Evolutionary conservation across 176 grass and related monocot species (phyloP).

Genomic region (Aegilops speltoides): DNA sequence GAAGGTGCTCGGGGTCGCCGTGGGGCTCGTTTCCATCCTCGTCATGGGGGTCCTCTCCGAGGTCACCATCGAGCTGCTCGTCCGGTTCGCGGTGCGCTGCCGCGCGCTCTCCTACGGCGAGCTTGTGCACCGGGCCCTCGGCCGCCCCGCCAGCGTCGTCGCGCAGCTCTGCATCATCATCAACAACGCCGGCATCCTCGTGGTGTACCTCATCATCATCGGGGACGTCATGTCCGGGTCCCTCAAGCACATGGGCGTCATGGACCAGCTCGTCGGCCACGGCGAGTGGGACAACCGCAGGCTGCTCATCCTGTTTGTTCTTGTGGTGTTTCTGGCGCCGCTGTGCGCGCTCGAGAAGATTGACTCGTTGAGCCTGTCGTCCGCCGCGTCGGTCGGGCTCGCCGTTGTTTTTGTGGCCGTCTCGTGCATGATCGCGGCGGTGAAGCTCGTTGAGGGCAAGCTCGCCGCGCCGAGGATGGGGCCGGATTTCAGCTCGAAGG

Average conservation of each 20-base stretch:
- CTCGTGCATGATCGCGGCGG: constrained; percentile 61
- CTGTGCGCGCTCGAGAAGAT: constrained; percentile 89
- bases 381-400: constrained; percentile 75
- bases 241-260: constrained; percentile 70
- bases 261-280: constrained; percentile 82
- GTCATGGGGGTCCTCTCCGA: constrained; percentile 87
- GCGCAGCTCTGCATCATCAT: constrained; percentile 86
- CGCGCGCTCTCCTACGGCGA: constrained; percentile 82
- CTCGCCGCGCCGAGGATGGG: constrained; percentile 67
- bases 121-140: constrained; percentile 72
- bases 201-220: constrained; percentile 94
- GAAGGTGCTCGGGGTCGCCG: constrained; percentile 91
- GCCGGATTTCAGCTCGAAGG: constrained; percentile 72
- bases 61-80: constrained; percentile 89
- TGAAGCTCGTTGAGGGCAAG: constrained; percentile 73
- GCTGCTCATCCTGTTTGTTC: constrained; percentile 74
- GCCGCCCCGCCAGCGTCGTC: constrained; percentile 59
- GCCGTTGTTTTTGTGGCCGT: constrained; percentile 82
- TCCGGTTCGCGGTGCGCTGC: constrained; percentile 72
- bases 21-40: constrained; percentile 70
- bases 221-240: constrained; percentile 98
- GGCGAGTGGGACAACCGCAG: constrained; percentile 89
- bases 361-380: constrained; percentile 85
- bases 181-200: constrained; percentile 85
- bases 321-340: constrained; percentile 73